Evolutionary conservation across 495 filamentous ascomycete species (phyloP), one percentile per base, ranked within the genome.

Genomic region (Platismatia glauca): DNA sequence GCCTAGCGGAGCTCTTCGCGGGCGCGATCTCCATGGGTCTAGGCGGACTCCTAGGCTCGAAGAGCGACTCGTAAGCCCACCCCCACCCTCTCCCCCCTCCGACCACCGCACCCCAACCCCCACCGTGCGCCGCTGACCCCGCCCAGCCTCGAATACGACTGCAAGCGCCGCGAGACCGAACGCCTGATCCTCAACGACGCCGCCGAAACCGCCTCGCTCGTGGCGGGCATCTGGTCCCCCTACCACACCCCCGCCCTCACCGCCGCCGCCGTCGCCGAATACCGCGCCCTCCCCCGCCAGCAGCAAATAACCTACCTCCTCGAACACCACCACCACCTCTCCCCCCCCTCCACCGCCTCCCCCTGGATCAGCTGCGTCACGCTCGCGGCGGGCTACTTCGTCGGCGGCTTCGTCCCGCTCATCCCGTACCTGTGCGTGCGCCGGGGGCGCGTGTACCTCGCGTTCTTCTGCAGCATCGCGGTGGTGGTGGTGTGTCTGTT

Each of bases 401-500:
- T 91, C 57, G 89, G 88, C 33, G 89, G 89, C 3, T 79, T 88
- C 31, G 73, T 91, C 0, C 88, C 88, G 15, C 72, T 91, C 11
- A 68, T 89, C n/a, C 89, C 88, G 6, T 92, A 92, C 70, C 86
- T 92, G 68, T 88, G 87, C 63, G 84, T 90, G 39, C 75, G 76
- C 0, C 72, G 73, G 15, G 38, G 73, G 4, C 72, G 81, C n/a
- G 84, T 88, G 3, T 77, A 79, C 57, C 55, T 78, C 20, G 89
- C 85, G 27, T 71, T 93, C 67, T 75, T 75, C 27, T 86, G 85
- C 80, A 89, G 86, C 46, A 87, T 91, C 55, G 78, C 74, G 0
- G 81, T 87, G 4, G 91, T 89, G 81, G 79, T 81, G 9, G 61
- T 88, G 27, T 84, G 87, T 0, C 70, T 93, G 59, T 90, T 90